A percentile compares a stretch with the other conserved stretches of the same genome.
Conservation (phyloP, 202 grass and related monocot genomes). For the Zoysia matrella region DNA sequence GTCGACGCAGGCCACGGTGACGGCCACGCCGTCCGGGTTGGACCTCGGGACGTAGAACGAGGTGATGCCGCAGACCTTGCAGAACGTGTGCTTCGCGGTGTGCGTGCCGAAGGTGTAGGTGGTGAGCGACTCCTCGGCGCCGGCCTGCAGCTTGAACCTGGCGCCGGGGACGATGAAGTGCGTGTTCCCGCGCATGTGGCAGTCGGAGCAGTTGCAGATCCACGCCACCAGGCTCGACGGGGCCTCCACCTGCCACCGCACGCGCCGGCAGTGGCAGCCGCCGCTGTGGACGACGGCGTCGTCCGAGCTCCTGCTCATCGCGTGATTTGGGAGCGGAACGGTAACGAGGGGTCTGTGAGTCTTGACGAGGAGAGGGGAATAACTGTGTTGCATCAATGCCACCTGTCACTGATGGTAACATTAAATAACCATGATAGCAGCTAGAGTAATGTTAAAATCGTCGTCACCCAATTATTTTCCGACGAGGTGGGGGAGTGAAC, state of each 20-base stretch:
- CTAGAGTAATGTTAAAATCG: too few relatives aligned
- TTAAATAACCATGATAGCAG: too few relatives aligned
- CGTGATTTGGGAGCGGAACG: too few relatives aligned
- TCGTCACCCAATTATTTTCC: too few relatives aligned
- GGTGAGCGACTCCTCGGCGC: constrained; percentile 62
- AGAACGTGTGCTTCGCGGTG: constrained; percentile 82
- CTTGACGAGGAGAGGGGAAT: too few relatives aligned
- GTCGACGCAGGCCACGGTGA: constrained; percentile 76
- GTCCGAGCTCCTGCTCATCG: too few relatives aligned
- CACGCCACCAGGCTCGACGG: constrained; percentile 70
- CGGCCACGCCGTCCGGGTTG: constrained; percentile 69
- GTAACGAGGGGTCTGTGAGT: too few relatives aligned
- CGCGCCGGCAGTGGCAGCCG: constrained; percentile 75
- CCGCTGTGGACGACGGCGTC: constrained; percentile 20
- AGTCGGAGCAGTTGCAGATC: not conserved
- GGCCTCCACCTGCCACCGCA: constrained; percentile 73
- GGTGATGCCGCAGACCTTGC: constrained; percentile 81
- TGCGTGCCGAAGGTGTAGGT: constrained; percentile 88
- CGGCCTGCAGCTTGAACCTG: constrained; percentile 21
- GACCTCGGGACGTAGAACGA: constrained; percentile 80
- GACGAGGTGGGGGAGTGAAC: too few relatives aligned
- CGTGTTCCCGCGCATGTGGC: too few relatives aligned
- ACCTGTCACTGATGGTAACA: too few relatives aligned
- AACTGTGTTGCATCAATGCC: too few relatives aligned
- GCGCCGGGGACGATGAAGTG: too few relatives aligned